Conservation (phyloP, 495 filamentous ascomycete species). For the Tuber aestivum region DNA sequence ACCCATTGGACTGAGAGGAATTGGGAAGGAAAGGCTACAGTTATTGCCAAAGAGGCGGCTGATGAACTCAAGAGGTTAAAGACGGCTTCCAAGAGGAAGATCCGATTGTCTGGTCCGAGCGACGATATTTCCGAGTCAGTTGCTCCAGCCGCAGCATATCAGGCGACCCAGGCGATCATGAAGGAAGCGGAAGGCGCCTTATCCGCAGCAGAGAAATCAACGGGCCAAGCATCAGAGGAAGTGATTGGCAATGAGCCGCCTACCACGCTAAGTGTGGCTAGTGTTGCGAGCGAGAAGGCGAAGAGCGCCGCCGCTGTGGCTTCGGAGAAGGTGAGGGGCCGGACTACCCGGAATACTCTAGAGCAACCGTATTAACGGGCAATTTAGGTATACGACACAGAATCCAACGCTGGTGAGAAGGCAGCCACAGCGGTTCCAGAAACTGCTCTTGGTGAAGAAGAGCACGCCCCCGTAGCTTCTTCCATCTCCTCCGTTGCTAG, state of each 20-base stretch:
- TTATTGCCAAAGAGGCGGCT: conserved; percentile 69
- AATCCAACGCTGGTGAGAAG: conserved; percentile 48
- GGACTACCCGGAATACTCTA: neutral
- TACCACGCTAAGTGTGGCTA: conserved; percentile 45
- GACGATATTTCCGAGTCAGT: conserved; percentile 62
- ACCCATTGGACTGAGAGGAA: conserved; percentile 62
- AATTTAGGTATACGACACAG: no score
- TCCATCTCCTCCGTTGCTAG: conserved; percentile 43
- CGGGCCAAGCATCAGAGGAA: conserved; percentile 7
- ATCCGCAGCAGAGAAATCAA: conserved; percentile 10
- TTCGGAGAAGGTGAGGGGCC: conserved; percentile 22
- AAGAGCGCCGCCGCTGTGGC: conserved; percentile 35
- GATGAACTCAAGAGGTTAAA: conserved; percentile 77
- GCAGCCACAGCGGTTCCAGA: conserved; percentile 50
- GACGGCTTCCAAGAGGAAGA: conserved; percentile 79
- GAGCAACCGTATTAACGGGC: neutral
- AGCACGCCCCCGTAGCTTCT: conserved; percentile 33
- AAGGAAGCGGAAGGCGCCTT: conserved; percentile 7
- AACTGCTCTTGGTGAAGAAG: conserved; percentile 51
- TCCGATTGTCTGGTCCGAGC: conserved; percentile 64
- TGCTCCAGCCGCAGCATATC: conserved; percentile 34
- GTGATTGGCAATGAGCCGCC: conserved; percentile 10
- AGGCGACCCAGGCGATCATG: conserved; percentile 25
- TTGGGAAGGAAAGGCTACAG: conserved; percentile 67
- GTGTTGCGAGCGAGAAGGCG: conserved; percentile 45